Percentiles rank a stretch among this genome's conserved stretches.
Evolutionary conservation across 768 basidiomycete species (phyloP).

Genomic region (Paxillus ammoniavirescens): DNA sequence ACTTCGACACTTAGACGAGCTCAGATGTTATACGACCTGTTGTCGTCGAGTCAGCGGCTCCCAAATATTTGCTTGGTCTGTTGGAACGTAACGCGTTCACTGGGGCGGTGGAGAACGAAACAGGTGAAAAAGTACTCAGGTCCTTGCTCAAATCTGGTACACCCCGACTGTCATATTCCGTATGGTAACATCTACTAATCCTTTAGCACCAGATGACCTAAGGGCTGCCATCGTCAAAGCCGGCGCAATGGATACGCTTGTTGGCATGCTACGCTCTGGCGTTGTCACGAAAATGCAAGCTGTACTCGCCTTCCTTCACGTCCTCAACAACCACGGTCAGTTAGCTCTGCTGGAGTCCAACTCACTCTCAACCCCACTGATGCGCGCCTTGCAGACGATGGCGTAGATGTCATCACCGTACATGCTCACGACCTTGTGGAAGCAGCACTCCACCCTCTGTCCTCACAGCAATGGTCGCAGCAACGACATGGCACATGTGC

Average conservation of each 20-base stretch:
- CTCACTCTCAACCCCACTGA: neutral
- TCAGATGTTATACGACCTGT: neutral
- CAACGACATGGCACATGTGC: neutral
- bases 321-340: conserved; percentile 2
- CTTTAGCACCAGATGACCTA: neutral
- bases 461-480: neutral
- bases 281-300: neutral
- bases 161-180: neutral
- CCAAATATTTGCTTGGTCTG: neutral
- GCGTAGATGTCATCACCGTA: neutral
- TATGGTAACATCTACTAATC: neutral
- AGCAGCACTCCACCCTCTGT: neutral
- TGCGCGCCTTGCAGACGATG: neutral
- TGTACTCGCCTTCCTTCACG: conserved; percentile 2
- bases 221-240: conserved; percentile 1
- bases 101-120: conserved; percentile 1
- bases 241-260: neutral
- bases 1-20: neutral
- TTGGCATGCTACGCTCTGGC: neutral
- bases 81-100: neutral
- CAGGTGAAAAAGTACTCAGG: neutral
- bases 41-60: neutral
- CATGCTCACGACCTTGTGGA: neutral
- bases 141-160: neutral
- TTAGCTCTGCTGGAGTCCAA: neutral